Evolutionary conservation across 371 early-diverging fungal genomes (phyloP), one percentile per base, ranked within the genome.

Genomic region (Zancudomyces culisetae): DNA sequence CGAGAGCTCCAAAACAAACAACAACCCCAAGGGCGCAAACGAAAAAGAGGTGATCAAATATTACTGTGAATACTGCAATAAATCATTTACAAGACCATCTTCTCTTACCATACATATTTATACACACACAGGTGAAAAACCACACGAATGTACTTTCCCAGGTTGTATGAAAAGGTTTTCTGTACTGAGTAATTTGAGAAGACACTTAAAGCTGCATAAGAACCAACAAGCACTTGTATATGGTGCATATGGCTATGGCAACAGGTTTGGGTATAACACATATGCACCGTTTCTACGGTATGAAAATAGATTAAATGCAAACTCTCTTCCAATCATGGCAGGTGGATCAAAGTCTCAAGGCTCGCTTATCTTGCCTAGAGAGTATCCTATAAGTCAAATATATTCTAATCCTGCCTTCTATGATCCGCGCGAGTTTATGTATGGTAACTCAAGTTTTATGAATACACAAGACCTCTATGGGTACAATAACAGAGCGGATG

Each of bases 61-160:
- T 60, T 70, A 63, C 51, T 88, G 89, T 55, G 60, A 62, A 4
- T 66, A 65, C 27, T 88, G 89, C 56, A 59, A 62, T 2, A 84
- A 85, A 49, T 54, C 64, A 12, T 88, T 88, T 56, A 75, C 75
- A 42, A 77, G 85, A 20, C 89, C 89, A 0, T 81, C 82, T 39
- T 77, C 81, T 2, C 62, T 83, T 1, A 60, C 67, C 3, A 81
- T 83, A 3, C 86, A 86, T 56, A 70, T 70, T 23, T 72, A 75
- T 55, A 77, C 81, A 0, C 87, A 87, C 55, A 83, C 87, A 2
- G 84, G 85, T 3, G 85, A 85, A 53, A 76, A 77, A 49, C 87
- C 85, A 3, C 76, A 77, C 61, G 60, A 64, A 45, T 86, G 85
- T 53, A 61, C 64, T 0, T 71, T 69, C 27, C 58, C 62, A n/a